These are phyloP conservation scores for Dorcoceras hygrometricum DNA, from an alignment of 257 asterid species.

Conservation along the genomic window DNA sequence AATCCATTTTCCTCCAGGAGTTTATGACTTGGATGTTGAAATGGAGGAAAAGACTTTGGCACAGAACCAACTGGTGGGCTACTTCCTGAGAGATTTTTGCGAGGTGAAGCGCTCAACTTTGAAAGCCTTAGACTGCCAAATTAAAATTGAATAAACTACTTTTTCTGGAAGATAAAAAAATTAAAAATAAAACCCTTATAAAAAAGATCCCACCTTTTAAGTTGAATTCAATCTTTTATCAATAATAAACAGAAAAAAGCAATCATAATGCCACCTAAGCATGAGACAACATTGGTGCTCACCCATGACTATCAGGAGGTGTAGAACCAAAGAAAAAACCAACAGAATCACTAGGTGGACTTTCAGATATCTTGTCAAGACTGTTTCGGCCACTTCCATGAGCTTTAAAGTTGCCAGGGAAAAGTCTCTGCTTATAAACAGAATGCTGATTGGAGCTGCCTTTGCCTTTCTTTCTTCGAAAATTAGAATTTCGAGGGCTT, in stretches of 20 bases:
- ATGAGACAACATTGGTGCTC: constrained; percentile 28
- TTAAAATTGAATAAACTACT: constrained; percentile 23
- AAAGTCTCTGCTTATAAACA: constrained; percentile 59
- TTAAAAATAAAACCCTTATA: constrained; percentile 1
- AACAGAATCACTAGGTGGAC: constrained; percentile 77
- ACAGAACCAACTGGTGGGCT: constrained; percentile 86
- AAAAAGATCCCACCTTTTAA: constrained; percentile 2
- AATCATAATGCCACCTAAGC: constrained; percentile 5
- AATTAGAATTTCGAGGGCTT: constrained; percentile 41
- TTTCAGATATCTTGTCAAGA: constrained; percentile 52
- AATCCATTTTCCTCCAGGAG: constrained; percentile 92
- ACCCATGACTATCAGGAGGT: constrained; percentile 82
- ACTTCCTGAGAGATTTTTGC: constrained; percentile 48
- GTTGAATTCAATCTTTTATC: constrained; percentile 12
- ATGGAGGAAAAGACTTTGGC: constrained; percentile 77
- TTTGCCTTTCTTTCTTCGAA: constrained; percentile 60
- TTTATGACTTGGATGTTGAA: constrained; percentile 91
- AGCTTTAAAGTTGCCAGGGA: constrained; percentile 45
- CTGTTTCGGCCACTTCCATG: constrained; percentile 50
- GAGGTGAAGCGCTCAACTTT: constrained; percentile 77
- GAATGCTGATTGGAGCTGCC: constrained; percentile 59
- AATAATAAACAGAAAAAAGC: constrained; percentile 20
- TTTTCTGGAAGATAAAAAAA: neutral
- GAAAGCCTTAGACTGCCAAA: constrained; percentile 54
- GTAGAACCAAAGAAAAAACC: constrained; percentile 94